A percentile compares a stretch with the other conserved stretches of the same genome.
These are phyloP conservation scores for Jamesozyma rosinii DNA, from an alignment of 805 yeast species.

Conservation along the genomic window DNA sequence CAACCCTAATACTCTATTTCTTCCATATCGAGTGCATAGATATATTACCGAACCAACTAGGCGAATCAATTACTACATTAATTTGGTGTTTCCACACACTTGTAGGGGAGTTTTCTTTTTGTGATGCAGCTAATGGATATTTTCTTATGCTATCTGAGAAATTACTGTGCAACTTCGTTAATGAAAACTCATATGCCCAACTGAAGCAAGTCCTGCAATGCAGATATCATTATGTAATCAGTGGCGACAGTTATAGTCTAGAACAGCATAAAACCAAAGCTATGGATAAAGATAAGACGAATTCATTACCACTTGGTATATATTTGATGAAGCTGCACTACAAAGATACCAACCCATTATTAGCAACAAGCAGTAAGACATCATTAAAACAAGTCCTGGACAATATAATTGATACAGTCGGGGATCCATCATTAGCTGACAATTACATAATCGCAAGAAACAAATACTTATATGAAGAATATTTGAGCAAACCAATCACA, in stretches of 20 bases:
- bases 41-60: constrained; percentile 2
- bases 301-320: constrained; percentile 25
- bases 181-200: constrained; percentile 49
- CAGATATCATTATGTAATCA: constrained; percentile 57
- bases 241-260: constrained; percentile 52
- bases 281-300: constrained; percentile 29
- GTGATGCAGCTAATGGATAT: constrained; percentile 54
- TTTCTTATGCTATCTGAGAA: constrained; percentile 55
- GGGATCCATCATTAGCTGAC: constrained; percentile 45
- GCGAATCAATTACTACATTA: constrained; percentile 20
- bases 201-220: constrained; percentile 73
- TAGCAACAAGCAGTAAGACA: constrained; percentile 46
- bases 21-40: constrained; percentile 3
- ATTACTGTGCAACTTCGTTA: constrained; percentile 37
- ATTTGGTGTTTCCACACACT: constrained; percentile 61
- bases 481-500: constrained; percentile 39
- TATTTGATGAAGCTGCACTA: constrained; percentile 32
- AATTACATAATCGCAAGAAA: constrained; percentile 40
- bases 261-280: constrained; percentile 53
- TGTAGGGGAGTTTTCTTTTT: constrained; percentile 58
- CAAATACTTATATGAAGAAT: constrained; percentile 36
- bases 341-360: constrained; percentile 48
- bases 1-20: constrained; percentile 13
- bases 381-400: constrained; percentile 72
- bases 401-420: constrained; percentile 57